These are phyloP conservation scores for Trypanosoma avium DNA, from an alignment of 208 protist genomes.

Conservation along the genomic window DNA sequence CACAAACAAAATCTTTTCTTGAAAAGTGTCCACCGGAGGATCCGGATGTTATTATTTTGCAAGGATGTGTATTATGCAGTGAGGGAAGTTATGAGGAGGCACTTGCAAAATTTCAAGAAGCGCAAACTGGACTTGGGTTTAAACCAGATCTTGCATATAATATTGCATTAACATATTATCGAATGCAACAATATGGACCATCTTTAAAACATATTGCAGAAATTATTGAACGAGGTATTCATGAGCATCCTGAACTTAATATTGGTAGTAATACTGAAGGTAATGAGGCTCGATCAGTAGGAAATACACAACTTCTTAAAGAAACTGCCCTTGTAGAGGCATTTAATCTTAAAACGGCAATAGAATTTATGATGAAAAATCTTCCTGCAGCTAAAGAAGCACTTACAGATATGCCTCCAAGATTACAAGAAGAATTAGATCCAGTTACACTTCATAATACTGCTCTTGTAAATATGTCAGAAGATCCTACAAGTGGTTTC, in stretches of 20 bases:
- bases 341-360: conserved; percentile 98
- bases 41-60: conserved; percentile 85
- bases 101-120: conserved; percentile 92
- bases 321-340: conserved; percentile 96
- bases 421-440: conserved; percentile 95
- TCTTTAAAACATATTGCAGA: conserved; percentile 94
- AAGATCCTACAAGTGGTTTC: conserved; percentile 93
- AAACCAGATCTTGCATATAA: conserved; percentile 95
- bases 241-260: conserved; percentile 94
- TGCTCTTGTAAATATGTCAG: conserved; percentile 97
- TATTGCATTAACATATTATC: conserved; percentile 96
- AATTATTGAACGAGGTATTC: conserved; percentile 95
- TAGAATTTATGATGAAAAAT: conserved; percentile 95
- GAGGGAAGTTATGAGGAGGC: conserved; percentile 94
- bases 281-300: conserved; percentile 93
- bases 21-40: conserved; percentile 83
- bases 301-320: conserved; percentile 94
- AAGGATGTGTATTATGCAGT: conserved; percentile 89
- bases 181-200: conserved; percentile 93
- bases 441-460: conserved; percentile 97
- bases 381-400: conserved; percentile 90
- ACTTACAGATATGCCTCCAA: conserved; percentile 96
- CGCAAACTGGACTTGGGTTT: conserved; percentile 88
- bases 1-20: conserved; percentile 88
- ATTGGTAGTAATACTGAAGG: conserved; percentile 93